Evolutionary conservation across 2,329 filamentous ascomycete genomes (phyloP).

Genomic region (Colletotrichum australisinense): DNA sequence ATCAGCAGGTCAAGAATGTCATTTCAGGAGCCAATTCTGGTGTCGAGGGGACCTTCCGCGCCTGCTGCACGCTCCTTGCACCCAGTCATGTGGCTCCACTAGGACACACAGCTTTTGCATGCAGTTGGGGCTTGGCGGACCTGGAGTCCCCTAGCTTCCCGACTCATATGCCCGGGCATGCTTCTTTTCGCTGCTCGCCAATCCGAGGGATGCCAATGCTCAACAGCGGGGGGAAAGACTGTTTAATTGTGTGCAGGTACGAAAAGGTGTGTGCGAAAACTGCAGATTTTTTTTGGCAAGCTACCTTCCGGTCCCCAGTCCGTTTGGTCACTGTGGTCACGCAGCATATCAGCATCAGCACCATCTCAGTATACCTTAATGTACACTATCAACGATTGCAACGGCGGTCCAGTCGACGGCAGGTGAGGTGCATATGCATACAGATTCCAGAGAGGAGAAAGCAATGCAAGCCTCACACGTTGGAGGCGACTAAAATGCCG

Average conservation of each 20-base stretch:
- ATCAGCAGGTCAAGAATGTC: slow-evolving; percentile 34
- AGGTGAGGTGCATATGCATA: not conserved
- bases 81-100: slow-evolving; percentile 36
- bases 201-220: not conserved
- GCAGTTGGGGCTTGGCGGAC: slow-evolving; percentile 16
- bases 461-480: slow-evolving; percentile 1
- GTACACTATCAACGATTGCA: not conserved
- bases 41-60: not conserved
- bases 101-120: slow-evolving; percentile 24
- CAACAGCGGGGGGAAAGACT: not conserved
- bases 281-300: not conserved
- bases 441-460: not conserved
- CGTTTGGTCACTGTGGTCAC: not conserved
- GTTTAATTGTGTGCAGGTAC: not conserved
- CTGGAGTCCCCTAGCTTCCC: slow-evolving; percentile 13
- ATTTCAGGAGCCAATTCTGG: slow-evolving; percentile 25
- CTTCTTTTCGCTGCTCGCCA: not conserved
- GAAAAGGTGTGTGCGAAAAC: not conserved
- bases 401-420: not conserved
- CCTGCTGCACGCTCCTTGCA: not conserved
- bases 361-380: not conserved
- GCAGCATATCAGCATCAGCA: not conserved
- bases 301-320: not conserved
- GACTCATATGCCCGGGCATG: not conserved
- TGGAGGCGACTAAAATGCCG: not conserved